Conservation (phyloP, 768 basidiomycete species). For the Kwoniella heveanensis region DNA sequence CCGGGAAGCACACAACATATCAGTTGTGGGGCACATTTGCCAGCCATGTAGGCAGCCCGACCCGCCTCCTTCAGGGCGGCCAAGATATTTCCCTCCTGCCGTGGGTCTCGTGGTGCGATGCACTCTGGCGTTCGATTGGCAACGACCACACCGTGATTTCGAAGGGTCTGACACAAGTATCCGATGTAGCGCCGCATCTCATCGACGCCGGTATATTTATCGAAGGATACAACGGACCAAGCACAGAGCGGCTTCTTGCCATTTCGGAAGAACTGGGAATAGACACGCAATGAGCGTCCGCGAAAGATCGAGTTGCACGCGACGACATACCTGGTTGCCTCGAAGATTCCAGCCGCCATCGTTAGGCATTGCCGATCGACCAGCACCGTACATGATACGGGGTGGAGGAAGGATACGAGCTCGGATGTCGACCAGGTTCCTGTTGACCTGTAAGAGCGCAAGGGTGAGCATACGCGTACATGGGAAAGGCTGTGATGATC, state of each 20-base stretch:
- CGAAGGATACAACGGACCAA: constrained; percentile 53
- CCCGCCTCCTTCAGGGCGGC: constrained; percentile 40
- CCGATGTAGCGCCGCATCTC: constrained; percentile 45
- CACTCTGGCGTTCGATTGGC: constrained; percentile 34
- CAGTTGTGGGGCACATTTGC: constrained; percentile 46
- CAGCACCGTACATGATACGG: constrained; percentile 36
- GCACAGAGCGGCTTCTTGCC: constrained; percentile 42
- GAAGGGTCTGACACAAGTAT: constrained; percentile 31
- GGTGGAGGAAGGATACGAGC: constrained; percentile 53
- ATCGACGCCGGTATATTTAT: constrained; percentile 32
- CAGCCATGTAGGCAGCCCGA: constrained; percentile 37
- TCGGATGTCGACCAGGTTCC: constrained; percentile 38
- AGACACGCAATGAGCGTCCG: neutral
- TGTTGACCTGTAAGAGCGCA: constrained; percentile 35
- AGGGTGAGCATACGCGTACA: neutral
- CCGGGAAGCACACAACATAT: constrained; percentile 51
- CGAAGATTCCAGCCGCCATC: constrained; percentile 52
- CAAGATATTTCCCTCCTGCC: constrained; percentile 12
- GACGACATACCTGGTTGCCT: constrained; percentile 39
- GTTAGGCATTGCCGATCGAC: constrained; percentile 20
- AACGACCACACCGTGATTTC: constrained; percentile 37
- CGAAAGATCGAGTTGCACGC: neutral
- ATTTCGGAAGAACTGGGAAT: constrained; percentile 38
- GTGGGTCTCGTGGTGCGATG: constrained; percentile 42
- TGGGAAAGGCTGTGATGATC: neutral